phyloP scores from a whole-genome alignment of 2,329 filamentous ascomycete species.

The Cadophora gregata region DNA sequence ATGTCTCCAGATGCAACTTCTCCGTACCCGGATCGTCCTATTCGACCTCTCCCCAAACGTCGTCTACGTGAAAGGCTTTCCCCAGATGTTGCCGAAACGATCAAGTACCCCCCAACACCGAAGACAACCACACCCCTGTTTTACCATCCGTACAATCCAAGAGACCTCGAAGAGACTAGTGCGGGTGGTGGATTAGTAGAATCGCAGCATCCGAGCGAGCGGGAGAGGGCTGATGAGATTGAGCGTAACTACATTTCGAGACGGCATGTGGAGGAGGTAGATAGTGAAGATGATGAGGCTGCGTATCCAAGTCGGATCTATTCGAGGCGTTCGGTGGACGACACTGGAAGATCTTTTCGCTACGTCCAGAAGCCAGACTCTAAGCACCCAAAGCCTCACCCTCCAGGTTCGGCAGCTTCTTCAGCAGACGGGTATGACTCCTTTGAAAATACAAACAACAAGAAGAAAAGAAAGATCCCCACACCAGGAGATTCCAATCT shows the following conservation, averaged over 20 bases:
- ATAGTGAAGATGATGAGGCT: constrained; percentile 64
- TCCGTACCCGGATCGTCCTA: constrained; percentile 87
- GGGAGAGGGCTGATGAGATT: constrained; percentile 42
- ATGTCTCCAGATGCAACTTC: constrained; percentile 80
- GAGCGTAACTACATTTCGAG: constrained; percentile 49
- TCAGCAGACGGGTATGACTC: constrained; percentile 91
- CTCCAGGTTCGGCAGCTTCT: constrained; percentile 71
- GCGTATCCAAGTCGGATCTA: constrained; percentile 47
- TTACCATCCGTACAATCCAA: constrained; percentile 62
- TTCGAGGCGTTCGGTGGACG: constrained; percentile 55
- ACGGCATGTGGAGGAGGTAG: constrained; percentile 60
- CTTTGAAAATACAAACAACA: constrained; percentile 98
- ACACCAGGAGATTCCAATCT: constrained; percentile 74
- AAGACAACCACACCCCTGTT: constrained; percentile 76
- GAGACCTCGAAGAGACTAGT: constrained; percentile 46
- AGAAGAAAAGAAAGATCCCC: constrained; percentile 98
- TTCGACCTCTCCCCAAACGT: constrained; percentile 89
- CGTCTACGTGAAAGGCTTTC: constrained; percentile 87
- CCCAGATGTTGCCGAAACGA: constrained; percentile 80
- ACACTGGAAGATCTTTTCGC: constrained; percentile 51
- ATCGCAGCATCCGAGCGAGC: constrained; percentile 40
- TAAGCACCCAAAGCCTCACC: constrained; percentile 56
- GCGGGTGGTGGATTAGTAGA: constrained; percentile 41
- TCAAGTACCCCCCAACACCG: constrained; percentile 81
- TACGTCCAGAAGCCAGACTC: constrained; percentile 53